Evolutionary conservation across 129 eudicot genomes (phyloP).

Genomic region (Glebionis coronaria): DNA sequence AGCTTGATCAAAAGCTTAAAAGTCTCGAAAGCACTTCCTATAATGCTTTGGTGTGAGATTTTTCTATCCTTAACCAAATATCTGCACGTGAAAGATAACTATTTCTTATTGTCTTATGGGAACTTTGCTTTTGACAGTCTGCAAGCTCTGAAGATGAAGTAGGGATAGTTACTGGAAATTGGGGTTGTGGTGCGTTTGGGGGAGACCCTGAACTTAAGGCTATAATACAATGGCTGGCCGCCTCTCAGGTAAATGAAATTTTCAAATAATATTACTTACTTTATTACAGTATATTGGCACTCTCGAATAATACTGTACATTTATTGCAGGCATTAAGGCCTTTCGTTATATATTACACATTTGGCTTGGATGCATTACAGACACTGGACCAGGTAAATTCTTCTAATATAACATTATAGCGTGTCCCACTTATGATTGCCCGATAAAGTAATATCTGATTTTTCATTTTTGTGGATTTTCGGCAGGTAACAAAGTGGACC

Average conservation of each 20-base stretch:
- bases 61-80: no score
- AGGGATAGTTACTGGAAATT: constrained; percentile 90
- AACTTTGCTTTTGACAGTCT: no score
- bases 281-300: no score
- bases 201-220: constrained; percentile 95
- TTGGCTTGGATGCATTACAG: constrained; percentile 53
- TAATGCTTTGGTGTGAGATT: no score
- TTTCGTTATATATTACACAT: no score
- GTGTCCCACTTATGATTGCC: constrained; percentile 16
- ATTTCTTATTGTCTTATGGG: neutral
- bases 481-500: constrained; percentile 58
- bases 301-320: neutral
- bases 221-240: constrained; percentile 93
- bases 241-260: no score
- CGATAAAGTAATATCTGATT: neutral
- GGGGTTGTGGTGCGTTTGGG: constrained; percentile 99
- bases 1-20: no score
- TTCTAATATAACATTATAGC: no score
- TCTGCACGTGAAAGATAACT: constrained; percentile 6
- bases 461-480: neutral
- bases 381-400: constrained; percentile 51
- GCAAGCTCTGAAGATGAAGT: no score
- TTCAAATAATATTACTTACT: neutral
- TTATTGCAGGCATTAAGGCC: constrained; percentile 56
- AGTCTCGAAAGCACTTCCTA: no score